Conservation (phyloP, 2,329 filamentous ascomycete species). For the Aureobasidium sp. region DNA sequence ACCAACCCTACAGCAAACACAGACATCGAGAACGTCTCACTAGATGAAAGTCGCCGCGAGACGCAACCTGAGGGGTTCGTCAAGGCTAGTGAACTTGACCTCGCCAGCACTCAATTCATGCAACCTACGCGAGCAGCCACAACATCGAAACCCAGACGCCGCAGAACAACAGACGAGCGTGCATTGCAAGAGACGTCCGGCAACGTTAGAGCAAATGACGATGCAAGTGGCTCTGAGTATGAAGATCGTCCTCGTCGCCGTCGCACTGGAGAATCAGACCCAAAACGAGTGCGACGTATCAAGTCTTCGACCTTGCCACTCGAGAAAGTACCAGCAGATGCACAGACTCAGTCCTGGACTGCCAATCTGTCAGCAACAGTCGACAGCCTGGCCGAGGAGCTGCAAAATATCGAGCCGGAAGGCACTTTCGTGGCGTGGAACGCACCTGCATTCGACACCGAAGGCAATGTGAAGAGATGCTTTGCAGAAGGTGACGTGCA, state of each 20-base stretch:
- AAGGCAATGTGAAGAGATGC: conserved; percentile 10
- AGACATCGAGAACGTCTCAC: neutral
- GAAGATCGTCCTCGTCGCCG: conserved; percentile 16
- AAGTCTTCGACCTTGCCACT: conserved; percentile 31
- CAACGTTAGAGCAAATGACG: neutral
- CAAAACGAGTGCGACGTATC: conserved; percentile 19
- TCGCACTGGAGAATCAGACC: conserved; percentile 15
- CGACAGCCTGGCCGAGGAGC: neutral
- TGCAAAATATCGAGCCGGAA: neutral
- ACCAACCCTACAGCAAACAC: neutral
- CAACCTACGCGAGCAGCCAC: neutral
- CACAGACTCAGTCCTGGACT: conserved; percentile 19
- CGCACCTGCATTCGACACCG: conserved; percentile 16
- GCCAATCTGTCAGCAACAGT: neutral
- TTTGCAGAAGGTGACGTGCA: conserved; percentile 12
- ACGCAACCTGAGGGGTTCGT: conserved; percentile 17
- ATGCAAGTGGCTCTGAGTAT: neutral
- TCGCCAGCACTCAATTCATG: conserved; percentile 13
- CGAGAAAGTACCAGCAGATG: conserved; percentile 27
- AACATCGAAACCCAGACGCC: conserved; percentile 3
- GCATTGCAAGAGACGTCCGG: neutral
- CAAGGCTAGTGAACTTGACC: conserved; percentile 22
- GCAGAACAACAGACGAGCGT: conserved; percentile 1
- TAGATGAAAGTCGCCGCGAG: neutral
- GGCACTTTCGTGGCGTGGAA: conserved; percentile 20